Conservation (phyloP, 2,329 filamentous ascomycete genomes). For the Ploettnerulaceae sp. region DNA sequence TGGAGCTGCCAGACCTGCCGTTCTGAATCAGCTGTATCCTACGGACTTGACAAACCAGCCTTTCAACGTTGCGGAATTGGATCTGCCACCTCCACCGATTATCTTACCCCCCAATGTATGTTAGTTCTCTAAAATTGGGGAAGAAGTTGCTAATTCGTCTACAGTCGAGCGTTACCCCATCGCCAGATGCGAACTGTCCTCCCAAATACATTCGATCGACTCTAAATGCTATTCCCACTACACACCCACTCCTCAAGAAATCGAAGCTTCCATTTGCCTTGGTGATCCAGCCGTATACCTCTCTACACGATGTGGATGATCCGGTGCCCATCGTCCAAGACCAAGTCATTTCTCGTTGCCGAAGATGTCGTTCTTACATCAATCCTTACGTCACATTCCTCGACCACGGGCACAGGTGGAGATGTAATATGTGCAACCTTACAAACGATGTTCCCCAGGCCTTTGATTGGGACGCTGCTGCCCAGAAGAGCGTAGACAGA, state of each 20-base stretch:
- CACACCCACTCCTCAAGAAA: constrained; percentile 90
- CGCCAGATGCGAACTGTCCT: constrained; percentile 84
- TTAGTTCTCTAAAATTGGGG: constrained; percentile 26
- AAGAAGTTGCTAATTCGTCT: constrained; percentile 40
- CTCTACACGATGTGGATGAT: constrained; percentile 90
- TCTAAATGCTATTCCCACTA: constrained; percentile 88
- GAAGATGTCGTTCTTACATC: constrained; percentile 94
- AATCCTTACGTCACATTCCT: constrained; percentile 96
- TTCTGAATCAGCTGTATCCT: constrained; percentile 83
- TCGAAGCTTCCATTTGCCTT: constrained; percentile 93
- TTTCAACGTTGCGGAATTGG: constrained; percentile 89
- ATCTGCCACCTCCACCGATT: constrained; percentile 85
- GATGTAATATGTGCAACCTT: constrained; percentile 99
- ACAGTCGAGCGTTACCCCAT: constrained; percentile 85
- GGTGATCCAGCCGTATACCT: constrained; percentile 91
- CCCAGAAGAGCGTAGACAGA: constrained; percentile 86
- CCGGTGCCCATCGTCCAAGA: constrained; percentile 88
- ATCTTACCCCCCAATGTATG: constrained; percentile 87
- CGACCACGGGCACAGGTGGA: constrained; percentile 95
- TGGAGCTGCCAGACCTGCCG: constrained; percentile 45
- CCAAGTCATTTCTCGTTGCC: constrained; percentile 93
- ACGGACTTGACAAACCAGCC: constrained; percentile 89
- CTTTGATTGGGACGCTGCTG: constrained; percentile 93
- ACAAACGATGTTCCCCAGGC: constrained; percentile 99
- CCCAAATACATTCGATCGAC: constrained; percentile 94